These are phyloP conservation scores for Fonsecaea multimorphosa DNA, from an alignment of 2,329 filamentous ascomycete species.

Conservation along the genomic window DNA sequence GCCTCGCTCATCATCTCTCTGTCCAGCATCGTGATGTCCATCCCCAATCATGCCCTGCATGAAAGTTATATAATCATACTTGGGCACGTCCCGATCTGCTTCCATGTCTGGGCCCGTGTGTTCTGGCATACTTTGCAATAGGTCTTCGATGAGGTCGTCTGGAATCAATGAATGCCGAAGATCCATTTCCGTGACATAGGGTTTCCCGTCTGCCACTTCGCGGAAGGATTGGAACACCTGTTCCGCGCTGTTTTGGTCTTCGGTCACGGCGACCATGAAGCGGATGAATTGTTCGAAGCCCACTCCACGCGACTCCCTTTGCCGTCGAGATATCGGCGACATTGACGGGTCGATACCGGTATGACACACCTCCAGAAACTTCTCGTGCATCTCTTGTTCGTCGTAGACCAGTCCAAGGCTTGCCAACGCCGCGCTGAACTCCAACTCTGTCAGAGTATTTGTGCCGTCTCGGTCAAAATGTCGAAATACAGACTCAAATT, in stretches of 20 bases:
- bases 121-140: constrained; percentile 82
- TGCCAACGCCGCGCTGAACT: constrained; percentile 95
- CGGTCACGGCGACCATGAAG: constrained; percentile 99
- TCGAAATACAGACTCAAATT: constrained; percentile 97
- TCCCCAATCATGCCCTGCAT: constrained; percentile 82
- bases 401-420: constrained; percentile 94
- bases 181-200: constrained; percentile 98
- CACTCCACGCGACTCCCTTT: constrained; percentile 62
- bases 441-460: constrained; percentile 88
- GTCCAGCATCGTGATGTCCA: constrained; percentile 37
- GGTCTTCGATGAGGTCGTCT: constrained; percentile 93
- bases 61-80: constrained; percentile 96
- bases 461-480: constrained; percentile 95
- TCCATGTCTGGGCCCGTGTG: constrained; percentile 86
- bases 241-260: constrained; percentile 98
- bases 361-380: constrained; percentile 81
- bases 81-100: constrained; percentile 80
- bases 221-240: constrained; percentile 98
- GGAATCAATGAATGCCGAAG: constrained; percentile 92
- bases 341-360: constrained; percentile 47
- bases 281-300: constrained; percentile 98
- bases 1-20: constrained; percentile 19
- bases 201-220: constrained; percentile 97
- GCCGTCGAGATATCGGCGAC: constrained; percentile 38
- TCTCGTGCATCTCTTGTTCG: constrained; percentile 97